Base-by-base conservation (phyloP, 2,329 filamentous ascomycete species). In the Phyllosticta paracitricarpa region DNA sequence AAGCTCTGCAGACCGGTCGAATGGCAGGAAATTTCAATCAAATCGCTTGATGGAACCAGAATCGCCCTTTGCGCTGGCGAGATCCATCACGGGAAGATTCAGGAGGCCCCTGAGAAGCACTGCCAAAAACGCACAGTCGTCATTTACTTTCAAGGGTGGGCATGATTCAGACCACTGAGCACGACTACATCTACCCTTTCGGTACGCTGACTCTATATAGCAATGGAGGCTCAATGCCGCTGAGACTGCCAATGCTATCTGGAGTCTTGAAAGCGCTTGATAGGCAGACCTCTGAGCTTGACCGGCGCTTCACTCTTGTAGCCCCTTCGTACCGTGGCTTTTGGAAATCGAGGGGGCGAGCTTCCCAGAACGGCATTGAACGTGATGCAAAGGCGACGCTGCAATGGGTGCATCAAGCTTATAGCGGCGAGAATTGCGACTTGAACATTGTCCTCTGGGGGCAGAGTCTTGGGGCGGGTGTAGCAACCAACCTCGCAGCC, bases 261-360 rank as follows among this genome's bases (percentile, higher is more conserved):
- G 70, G 73, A 8, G 68, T 80, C 7, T 64, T 83, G 28, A 71
- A 72, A 24, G 61, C 68, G 3, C 62, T 71, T 8, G 24, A 55
- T 3, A 40, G 51, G 19, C 17, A 7, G 25, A 9, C 35, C 12
- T 19, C 7, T 12, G 19, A 24, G n/a, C 2, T 51, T 2, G 0
- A 17, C 10, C 25, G 52, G 0, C 51, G 30, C 10, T 74, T 72
- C 70, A 74, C 73, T 1, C 63, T 83, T 3, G 72, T 79, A 1
- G 79, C 78, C 4, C 66, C 83, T 6, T 83, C 81, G 5, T 83
- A 90, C 69, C 83, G 88, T 53, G 88, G 89, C 10, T 93, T 87
- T 70, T 93, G 89, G 89, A 90, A 80, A 10, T 92, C 88, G 1
- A 80, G 82, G 33, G 89, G 90, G 19, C 80, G 85, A 3, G 83